Evolutionary conservation across 2,329 filamentous ascomycete species (phyloP).

Genomic region (Aspergillus spinulosporus): DNA sequence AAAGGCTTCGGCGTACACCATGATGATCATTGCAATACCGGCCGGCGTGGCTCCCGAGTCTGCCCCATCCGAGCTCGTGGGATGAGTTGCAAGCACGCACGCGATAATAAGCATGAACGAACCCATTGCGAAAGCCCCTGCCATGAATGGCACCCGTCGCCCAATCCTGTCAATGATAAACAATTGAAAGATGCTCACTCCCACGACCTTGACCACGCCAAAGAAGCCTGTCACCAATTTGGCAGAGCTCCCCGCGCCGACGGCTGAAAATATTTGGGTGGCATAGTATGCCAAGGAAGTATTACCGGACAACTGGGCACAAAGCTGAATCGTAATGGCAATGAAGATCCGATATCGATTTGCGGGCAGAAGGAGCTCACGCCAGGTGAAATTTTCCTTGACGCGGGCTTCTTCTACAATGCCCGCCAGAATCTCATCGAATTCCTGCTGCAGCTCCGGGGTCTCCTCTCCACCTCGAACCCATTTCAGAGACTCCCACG

Average conservation of each 20-base stretch:
- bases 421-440: conserved; percentile 44
- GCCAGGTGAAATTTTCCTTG: conserved; percentile 50
- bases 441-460: conserved; percentile 35
- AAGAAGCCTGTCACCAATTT: conserved; percentile 57
- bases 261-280: conserved; percentile 53
- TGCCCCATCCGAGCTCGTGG: conserved; percentile 32
- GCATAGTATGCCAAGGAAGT: conserved; percentile 56
- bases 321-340: conserved; percentile 53
- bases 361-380: conserved; percentile 48
- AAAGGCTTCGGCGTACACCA: conserved; percentile 54
- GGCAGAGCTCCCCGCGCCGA: conserved; percentile 50
- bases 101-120: conserved; percentile 56
- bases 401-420: conserved; percentile 50
- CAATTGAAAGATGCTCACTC: conserved; percentile 49
- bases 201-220: conserved; percentile 53
- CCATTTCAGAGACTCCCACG: conserved; percentile 52
- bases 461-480: conserved; percentile 51
- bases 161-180: conserved; percentile 54
- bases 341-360: conserved; percentile 53
- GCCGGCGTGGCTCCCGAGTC: conserved; percentile 33
- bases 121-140: conserved; percentile 53
- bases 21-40: conserved; percentile 51
- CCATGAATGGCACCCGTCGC: conserved; percentile 51
- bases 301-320: conserved; percentile 53
- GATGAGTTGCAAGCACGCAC: conserved; percentile 50